These are phyloP conservation scores for Geranium brycei DNA, from an alignment of 345 rosid genomes.

Conservation along the genomic window DNA sequence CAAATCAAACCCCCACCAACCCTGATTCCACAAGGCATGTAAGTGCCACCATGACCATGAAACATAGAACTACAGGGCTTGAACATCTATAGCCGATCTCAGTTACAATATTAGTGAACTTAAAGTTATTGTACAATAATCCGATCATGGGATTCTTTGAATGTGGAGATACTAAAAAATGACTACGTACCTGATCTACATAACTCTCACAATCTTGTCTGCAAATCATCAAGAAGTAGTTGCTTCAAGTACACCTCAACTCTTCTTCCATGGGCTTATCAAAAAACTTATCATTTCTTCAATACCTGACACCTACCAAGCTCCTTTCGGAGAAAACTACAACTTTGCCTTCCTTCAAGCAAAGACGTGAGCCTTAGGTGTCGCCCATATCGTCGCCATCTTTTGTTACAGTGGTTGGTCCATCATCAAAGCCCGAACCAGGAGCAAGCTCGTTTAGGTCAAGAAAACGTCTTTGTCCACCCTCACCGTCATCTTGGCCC, in stretches of 20 bases:
- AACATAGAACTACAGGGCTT: too few relatives aligned
- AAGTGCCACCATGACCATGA: background rate
- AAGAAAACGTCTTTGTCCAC: slow-evolving; percentile 51
- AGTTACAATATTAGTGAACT: slow-evolving; percentile 1
- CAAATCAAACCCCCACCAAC: slow-evolving; percentile 4
- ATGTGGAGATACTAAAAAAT: slow-evolving; percentile 48
- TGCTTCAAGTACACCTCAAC: slow-evolving; percentile 21
- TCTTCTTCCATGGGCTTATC: slow-evolving; percentile 26
- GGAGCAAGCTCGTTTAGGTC: slow-evolving; percentile 94
- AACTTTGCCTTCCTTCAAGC: slow-evolving; percentile 12
- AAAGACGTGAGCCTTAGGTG: slow-evolving; percentile 33
- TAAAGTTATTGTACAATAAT: slow-evolving; percentile 49
- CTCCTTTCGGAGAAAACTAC: slow-evolving; percentile 16
- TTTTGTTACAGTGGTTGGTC: slow-evolving; percentile 58
- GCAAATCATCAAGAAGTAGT: slow-evolving; percentile 24
- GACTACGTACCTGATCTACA: slow-evolving; percentile 57
- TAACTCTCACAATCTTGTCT: slow-evolving; percentile 27
- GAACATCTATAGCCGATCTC: background rate
- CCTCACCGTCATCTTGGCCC: slow-evolving; percentile 39
- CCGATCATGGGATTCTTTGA: slow-evolving; percentile 29
- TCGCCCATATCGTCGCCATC: slow-evolving; percentile 49
- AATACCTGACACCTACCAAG: slow-evolving; percentile 27
- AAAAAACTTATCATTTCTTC: slow-evolving; percentile 31
- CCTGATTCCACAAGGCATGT: background rate
- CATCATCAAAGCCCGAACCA: slow-evolving; percentile 82